Evolutionary conservation across 129 eudicot genomes (phyloP).

Genomic region (Arctium minus): DNA sequence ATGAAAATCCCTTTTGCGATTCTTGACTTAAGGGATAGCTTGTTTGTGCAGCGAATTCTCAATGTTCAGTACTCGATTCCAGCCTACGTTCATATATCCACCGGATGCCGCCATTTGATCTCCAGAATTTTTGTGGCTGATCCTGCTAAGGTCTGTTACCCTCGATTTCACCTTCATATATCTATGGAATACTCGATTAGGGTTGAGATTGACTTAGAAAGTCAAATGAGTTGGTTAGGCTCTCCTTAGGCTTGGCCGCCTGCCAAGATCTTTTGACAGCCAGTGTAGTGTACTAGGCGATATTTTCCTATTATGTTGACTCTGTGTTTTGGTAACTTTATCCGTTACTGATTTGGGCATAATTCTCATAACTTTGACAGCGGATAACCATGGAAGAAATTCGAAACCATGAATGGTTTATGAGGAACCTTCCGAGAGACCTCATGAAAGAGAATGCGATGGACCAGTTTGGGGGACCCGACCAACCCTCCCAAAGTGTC

Average conservation of each 20-base stretch:
- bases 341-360: background rate
- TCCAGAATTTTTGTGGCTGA: slow-evolving; percentile 83
- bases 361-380: slow-evolving; percentile 31
- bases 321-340: background rate
- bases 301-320: background rate
- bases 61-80: slow-evolving; percentile 89
- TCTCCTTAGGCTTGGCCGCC: background rate
- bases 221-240: background rate
- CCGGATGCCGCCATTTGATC: slow-evolving; percentile 71
- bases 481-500: slow-evolving; percentile 71
- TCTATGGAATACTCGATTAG: background rate
- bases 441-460: slow-evolving; percentile 49
- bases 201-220: background rate
- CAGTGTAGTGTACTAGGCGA: too few relatives aligned
- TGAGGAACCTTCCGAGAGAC: slow-evolving; percentile 68
- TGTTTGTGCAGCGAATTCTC: slow-evolving; percentile 65
- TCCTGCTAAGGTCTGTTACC: slow-evolving; percentile 66
- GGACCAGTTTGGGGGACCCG: slow-evolving; percentile 63
- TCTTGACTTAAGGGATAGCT: slow-evolving; percentile 18
- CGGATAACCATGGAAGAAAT: slow-evolving; percentile 76
- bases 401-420: slow-evolving; percentile 73
- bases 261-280: background rate
- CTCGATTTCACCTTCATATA: background rate
- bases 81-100: slow-evolving; percentile 77
- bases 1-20: background rate